A percentile compares a stretch with the other conserved stretches of the same genome.
Evolutionary conservation across 176 grass and related monocot species (phyloP).

Genomic region (Echinochloa phyllopogon): DNA sequence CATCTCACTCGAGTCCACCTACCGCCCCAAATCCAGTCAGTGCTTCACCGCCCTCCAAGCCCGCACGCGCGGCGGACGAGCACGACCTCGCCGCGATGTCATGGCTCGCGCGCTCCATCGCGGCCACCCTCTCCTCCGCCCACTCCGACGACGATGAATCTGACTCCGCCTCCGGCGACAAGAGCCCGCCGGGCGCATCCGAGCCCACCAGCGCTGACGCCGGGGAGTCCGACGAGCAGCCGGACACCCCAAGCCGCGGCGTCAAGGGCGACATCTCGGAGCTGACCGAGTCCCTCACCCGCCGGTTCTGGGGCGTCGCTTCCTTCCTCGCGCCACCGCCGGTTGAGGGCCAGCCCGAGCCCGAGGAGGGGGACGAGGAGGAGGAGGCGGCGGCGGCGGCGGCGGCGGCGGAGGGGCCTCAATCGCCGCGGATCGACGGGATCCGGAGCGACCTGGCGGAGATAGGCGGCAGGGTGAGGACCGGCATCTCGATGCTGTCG

Average conservation of each 20-base stretch:
- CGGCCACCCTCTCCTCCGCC: constrained; percentile 50
- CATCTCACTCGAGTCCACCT: neutral
- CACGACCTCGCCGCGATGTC: constrained; percentile 57
- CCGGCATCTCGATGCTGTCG: constrained; percentile 74
- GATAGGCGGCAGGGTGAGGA: constrained; percentile 71
- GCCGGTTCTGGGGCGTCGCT: constrained; percentile 72
- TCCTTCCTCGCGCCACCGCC: constrained; percentile 65
- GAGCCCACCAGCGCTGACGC: neutral
- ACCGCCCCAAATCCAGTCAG: neutral
- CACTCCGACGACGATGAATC: constrained; percentile 36
- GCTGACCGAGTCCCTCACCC: constrained; percentile 72
- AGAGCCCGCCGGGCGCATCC: constrained; percentile 27
- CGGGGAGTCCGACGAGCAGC: constrained; percentile 50
- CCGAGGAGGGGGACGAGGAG: too few species aligned
- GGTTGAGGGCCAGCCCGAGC: neutral
- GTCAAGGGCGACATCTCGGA: constrained; percentile 76
- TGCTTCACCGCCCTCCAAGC: neutral
- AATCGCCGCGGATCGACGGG: constrained; percentile 62
- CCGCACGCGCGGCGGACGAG: neutral
- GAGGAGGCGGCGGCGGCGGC: constrained; percentile 5
- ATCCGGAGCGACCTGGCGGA: constrained; percentile 78
- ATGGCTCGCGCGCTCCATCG: constrained; percentile 59
- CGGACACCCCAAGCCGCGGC: constrained; percentile 44
- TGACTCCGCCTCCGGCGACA: constrained; percentile 11
- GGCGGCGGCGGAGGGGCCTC: constrained; percentile 9